Percentiles rank a stretch among this genome's conserved stretches.
Evolutionary conservation across 768 basidiomycete species (phyloP).

Genomic region (Mycena albidolilacea): DNA sequence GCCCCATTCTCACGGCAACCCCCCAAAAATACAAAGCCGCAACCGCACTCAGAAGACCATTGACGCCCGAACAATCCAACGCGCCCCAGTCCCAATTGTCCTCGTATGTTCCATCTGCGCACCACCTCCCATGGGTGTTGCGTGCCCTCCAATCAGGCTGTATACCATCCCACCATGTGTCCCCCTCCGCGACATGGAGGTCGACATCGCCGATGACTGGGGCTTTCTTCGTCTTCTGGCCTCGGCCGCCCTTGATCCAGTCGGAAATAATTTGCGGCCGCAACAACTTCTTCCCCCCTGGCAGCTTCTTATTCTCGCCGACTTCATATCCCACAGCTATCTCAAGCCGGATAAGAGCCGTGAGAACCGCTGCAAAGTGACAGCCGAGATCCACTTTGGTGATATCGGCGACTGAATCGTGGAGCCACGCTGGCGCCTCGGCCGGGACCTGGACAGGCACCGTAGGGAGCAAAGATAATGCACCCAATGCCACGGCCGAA

Average conservation of each 20-base stretch:
- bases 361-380: not conserved
- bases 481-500: not conserved
- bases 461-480: not conserved
- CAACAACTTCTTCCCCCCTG: no score
- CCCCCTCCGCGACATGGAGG: not conserved
- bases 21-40: constrained; percentile 17
- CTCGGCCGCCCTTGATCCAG: not conserved
- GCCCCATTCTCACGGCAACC: not conserved
- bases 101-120: not conserved
- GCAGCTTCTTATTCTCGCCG: not conserved
- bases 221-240: not conserved
- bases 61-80: not conserved
- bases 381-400: not conserved
- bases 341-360: not conserved
- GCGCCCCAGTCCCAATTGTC: not conserved
- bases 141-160: not conserved
- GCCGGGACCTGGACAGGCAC: not conserved
- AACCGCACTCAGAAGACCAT: not conserved
- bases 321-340: not conserved
- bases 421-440: not conserved
- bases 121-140: not conserved
- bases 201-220: not conserved
- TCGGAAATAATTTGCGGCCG: not conserved
- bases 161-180: not conserved
- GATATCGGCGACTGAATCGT: not conserved